Evolutionary conservation across 1,284 basidiomycete species (phyloP), one percentile per base, ranked within the genome.

Genomic region (Anthracocystis panici-leucophaei): DNA sequence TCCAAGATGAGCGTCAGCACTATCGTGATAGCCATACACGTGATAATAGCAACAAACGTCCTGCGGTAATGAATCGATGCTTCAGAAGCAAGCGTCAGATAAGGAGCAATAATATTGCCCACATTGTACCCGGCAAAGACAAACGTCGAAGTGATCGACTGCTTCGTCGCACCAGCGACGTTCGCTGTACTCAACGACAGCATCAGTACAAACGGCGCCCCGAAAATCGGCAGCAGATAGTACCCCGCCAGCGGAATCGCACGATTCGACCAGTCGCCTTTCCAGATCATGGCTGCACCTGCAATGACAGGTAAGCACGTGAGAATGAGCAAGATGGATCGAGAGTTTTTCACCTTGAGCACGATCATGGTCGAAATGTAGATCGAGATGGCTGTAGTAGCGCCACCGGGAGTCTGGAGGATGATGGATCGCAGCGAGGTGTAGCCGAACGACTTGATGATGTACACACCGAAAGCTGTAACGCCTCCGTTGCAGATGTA

Each of bases 161-260:
- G 87, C 75, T 89, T 88, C 12, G 88, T 88, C 0, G 85, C 80
- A 16, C 88, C 88, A 0, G 86, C 85, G 5, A 87, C 84, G 74
- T 88, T 88, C 33, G 86, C 83, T 2, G 86, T 82, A 4, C 86
- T 85, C 5, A 87, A 75, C 7, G 87, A 83, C 25, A 88, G 84
- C 53, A 88, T 84, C 10, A 87, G 79, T 25, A 88, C 88, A 59
- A 87, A 88, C 6, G 88, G 87, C 2, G 88, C 87, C 2, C 88
- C 88, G 64, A 88, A 88, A 20, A 85, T 83, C n/a, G 85, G 80
- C 18, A 81, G 68, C 66, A 87, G 82, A 65, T 87, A 88, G 76
- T 87, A 88, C 0, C 88, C 88, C 20, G 88, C 87, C 14, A 89
- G 75, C 0, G 88, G 87, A 0, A 87, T 84, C 1, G 85, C 87